phyloP scores from a whole-genome alignment of 495 filamentous ascomycete genomes.

The Tuber brumale region DNA sequence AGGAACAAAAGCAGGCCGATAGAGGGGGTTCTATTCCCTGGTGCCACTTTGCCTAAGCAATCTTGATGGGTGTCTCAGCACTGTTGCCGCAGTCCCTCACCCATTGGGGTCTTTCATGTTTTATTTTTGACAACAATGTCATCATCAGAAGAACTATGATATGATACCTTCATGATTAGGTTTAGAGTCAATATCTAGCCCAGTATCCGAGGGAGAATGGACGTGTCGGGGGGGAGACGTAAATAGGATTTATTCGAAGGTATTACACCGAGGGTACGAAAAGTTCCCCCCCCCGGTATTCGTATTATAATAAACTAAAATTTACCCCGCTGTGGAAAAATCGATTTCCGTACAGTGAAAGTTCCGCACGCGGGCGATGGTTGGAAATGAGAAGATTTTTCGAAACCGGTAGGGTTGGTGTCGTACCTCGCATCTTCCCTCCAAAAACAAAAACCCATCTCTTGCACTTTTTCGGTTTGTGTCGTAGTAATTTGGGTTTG shows the following conservation, averaged over 20 bases:
- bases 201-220: background rate
- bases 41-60: background rate
- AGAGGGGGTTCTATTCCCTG: background rate
- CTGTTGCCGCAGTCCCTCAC: background rate
- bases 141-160: background rate
- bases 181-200: background rate
- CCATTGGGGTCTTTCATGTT: background rate
- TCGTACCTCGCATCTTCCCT: background rate
- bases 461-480: background rate
- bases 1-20: background rate
- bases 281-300: background rate
- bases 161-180: background rate
- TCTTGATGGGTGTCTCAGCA: background rate
- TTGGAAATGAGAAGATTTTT: background rate
- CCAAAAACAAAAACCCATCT: background rate
- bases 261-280: background rate
- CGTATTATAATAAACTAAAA: background rate
- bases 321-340: background rate
- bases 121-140: conserved; percentile 1
- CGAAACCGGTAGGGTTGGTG: background rate
- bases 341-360: background rate
- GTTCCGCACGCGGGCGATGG: background rate
- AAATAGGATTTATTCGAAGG: background rate
- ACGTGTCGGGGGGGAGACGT: background rate
- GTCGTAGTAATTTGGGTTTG: background rate